phyloP scores from a whole-genome alignment of 257 asterid genomes.

The Capsicum pubescens region DNA sequence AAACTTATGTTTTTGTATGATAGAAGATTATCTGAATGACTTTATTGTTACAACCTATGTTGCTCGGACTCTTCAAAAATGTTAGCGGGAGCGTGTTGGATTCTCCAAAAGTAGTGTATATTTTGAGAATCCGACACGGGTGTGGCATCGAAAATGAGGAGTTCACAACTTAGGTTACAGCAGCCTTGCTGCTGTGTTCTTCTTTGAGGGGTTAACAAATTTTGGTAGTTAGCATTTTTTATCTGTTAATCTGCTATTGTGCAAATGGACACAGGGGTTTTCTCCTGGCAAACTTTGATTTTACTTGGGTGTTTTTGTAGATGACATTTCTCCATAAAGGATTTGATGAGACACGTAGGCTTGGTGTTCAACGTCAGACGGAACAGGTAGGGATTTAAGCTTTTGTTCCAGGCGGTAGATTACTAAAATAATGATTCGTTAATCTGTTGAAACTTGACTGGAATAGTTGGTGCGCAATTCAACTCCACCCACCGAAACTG shows the following conservation, averaged over 20 bases:
- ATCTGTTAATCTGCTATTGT: constrained; percentile 13
- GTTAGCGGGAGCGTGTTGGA: too few species aligned
- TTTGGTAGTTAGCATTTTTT: neutral
- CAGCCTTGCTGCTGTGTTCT: neutral
- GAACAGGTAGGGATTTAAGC: constrained; percentile 66
- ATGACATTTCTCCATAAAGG: constrained; percentile 96
- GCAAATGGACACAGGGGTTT: constrained; percentile 3
- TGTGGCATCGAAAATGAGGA: too few species aligned
- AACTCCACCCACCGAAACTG: constrained; percentile 89
- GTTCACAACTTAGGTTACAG: too few species aligned
- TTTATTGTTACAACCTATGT: too few species aligned
- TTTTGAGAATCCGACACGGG: too few species aligned
- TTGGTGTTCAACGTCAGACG: constrained; percentile 88
- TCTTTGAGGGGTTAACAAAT: neutral
- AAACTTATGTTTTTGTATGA: neutral
- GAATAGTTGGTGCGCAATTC: constrained; percentile 89
- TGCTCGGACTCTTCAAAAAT: too few species aligned
- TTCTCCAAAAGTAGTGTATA: too few species aligned
- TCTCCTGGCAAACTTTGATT: constrained; percentile 25
- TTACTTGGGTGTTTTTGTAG: constrained; percentile 45
- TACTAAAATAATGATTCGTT: constrained; percentile 4
- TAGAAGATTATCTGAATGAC: neutral
- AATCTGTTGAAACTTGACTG: constrained; percentile 1
- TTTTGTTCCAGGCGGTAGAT: neutral
- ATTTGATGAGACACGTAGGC: constrained; percentile 96